Base-by-base conservation (phyloP, 768 basidiomycete species). In the Phaffia tasmanica region DNA sequence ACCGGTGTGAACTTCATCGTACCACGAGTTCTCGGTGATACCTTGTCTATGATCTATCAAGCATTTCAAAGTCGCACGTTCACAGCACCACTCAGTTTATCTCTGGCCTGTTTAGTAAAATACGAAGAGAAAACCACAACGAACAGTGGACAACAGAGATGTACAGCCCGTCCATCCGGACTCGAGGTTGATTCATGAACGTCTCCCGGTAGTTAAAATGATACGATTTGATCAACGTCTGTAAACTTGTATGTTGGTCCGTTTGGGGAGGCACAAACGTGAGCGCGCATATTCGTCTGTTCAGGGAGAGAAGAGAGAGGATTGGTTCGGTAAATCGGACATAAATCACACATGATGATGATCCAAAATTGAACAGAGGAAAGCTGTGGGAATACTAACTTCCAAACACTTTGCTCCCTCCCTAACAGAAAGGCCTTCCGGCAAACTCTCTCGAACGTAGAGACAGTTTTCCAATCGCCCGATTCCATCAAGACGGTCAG, bases 71-170 rank as follows among this genome's bases (percentile, higher is more conserved):
- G 62, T 25, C 53, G 56, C 18, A 30, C 9, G 46, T 6, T 19
- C 1, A 23, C 18, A n/a, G 1, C 14, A 23, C 53, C 35, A 64
- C 23, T 21, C 4, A 46, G 15, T 21, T 15, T 27, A 25, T 5
- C 14, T 3, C 23, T 42, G 25, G 8, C 32, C 29, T 47, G 29
- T 30, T 35, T 16, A 57, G 5, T 32, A 57, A 18, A 14, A 16
- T 29, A 16, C 5, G 11, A 25, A 7, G 21, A 29, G 0, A 6
- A 18, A 51, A 15, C 4, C 14, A 27, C 6, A 9, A 64, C 55
- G 6, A 47, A 65, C 64, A 65, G 51, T 65, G 64, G 50, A 57
- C 57, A 32, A 65, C 64, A 23, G 47, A 50, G 57, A 65, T 65
- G 58, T 59, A 65, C 23, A 65, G n/a, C 3, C 64, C 64, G 29